phyloP scores from a whole-genome alignment of 139 green algal genomes.

The Chlamydomonas asymmetrica region DNA sequence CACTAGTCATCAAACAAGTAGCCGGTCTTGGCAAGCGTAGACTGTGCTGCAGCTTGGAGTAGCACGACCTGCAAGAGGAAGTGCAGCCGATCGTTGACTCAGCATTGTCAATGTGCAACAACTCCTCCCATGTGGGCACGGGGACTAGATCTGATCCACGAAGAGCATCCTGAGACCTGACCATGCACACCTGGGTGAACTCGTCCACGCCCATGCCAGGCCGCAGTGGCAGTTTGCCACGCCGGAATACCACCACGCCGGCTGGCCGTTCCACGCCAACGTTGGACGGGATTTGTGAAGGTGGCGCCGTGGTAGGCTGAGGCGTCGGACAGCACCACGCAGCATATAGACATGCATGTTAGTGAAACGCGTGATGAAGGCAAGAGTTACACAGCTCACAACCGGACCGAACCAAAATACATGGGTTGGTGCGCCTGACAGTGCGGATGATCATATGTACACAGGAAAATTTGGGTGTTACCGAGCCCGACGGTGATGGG shows the following conservation, averaged over 20 bases:
- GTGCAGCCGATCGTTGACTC: background rate
- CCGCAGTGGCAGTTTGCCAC: conserved; percentile 53
- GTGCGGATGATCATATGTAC: too few species aligned
- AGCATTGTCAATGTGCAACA: background rate
- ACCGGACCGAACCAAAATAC: too few species aligned
- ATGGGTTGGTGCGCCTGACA: too few species aligned
- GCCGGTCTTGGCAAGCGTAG: conserved; percentile 41
- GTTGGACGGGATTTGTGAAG: too few species aligned
- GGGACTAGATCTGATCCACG: background rate
- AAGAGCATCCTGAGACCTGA: background rate
- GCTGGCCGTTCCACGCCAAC: conserved; percentile 17
- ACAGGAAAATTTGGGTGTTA: too few species aligned
- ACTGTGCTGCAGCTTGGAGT: conserved; percentile 53
- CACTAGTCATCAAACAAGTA: conserved; percentile 56
- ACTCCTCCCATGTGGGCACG: background rate
- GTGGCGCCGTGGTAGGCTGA: too few species aligned
- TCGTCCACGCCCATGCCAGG: conserved; percentile 51
- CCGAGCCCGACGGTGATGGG: too few species aligned
- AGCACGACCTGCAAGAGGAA: conserved; percentile 32
- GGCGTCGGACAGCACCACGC: too few species aligned
- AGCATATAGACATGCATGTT: too few species aligned
- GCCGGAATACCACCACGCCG: conserved; percentile 55
- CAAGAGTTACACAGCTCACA: too few species aligned
- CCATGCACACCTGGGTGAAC: conserved; percentile 43
- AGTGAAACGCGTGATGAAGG: too few species aligned